Base-by-base conservation (phyloP, 306 rosid species). In the Pyrus communis region DNA sequence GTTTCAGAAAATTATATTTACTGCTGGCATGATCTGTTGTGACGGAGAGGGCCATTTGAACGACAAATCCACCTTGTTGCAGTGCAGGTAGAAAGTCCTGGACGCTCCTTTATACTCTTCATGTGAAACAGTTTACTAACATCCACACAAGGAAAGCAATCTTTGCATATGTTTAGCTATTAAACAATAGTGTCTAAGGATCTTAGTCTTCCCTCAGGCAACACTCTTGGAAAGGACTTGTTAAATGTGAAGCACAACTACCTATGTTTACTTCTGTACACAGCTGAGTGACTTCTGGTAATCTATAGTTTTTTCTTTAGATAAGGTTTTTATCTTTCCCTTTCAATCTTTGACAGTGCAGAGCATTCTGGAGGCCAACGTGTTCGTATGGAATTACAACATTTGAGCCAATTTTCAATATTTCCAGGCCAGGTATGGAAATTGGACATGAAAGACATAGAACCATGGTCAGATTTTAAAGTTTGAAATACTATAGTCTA, bases 391-490 rank as follows among this genome's bases (percentile, higher is more conserved):
- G 99, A 95, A 73, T 87, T 95, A 75, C 92, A 87, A 74, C 78
- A 75, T 45, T 70, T 90, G 84, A 85, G 85, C 81, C 89, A 88
- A 25, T 92, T 75, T 90, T 95, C 99, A 77, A 80, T 92, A 81
- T 95, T 95, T 75, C 99, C 97, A 21, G 99, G 97, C 83, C 99
- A 95, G 97, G 99, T 94, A 74, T 65, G 82, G 64, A 74, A 77
- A 19, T 49, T 38, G 67, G 60, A 77, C 21, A 55, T 49, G 67
- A 78, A 51, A 67, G 52, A 11, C 35, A 69, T 45, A 28, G 64
- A 49, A 77, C 68, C 70, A 70, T 72, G 45, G 52, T 38, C 45
- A 61, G 67, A 49, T 1, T 67, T 77, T 31, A 70, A 68, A 66
- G 70, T 35, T 84, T 68, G 54, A 52, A 30, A 52, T 40, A 45